Evolutionary conservation across 176 grass and related monocot species (phyloP).

Genomic region (Aegilops bicornis): DNA sequence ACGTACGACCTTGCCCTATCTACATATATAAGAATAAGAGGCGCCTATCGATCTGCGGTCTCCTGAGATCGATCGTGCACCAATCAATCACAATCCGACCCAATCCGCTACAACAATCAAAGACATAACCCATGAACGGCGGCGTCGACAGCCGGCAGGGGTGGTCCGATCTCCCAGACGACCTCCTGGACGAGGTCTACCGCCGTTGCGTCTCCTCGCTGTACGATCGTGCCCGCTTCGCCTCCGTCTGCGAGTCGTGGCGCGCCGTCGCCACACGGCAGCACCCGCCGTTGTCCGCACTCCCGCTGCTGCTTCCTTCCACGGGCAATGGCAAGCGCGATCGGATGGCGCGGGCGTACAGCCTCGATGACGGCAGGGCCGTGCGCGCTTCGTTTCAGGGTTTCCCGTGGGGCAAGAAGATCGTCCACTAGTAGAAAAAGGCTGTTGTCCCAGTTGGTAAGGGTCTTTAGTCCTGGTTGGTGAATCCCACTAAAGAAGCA

Average conservation of each 20-base stretch:
- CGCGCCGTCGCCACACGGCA: neutral
- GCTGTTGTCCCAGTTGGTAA: too few relatives aligned
- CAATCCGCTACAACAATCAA: too few relatives aligned
- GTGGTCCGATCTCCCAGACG: neutral
- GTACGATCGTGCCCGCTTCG: neutral
- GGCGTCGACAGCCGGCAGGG: neutral
- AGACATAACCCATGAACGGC: too few relatives aligned
- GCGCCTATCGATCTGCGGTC: too few relatives aligned
- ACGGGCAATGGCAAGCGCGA: neutral
- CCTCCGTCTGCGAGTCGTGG: neutral
- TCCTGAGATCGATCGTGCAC: too few relatives aligned
- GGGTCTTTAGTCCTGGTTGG: too few relatives aligned
- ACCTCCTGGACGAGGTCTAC: neutral
- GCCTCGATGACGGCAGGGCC: neutral
- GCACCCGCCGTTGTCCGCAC: neutral
- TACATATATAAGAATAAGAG: too few relatives aligned
- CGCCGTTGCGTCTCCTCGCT: neutral
- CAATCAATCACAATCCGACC: too few relatives aligned
- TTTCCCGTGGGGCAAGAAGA: neutral
- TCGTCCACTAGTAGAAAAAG: too few relatives aligned
- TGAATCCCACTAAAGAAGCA: too few relatives aligned
- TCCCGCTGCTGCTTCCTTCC: neutral
- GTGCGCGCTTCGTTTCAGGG: neutral
- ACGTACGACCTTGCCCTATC: too few relatives aligned
- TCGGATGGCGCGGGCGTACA: neutral